Conservation (phyloP, 345 rosid species). For the Linum tenue region DNA sequence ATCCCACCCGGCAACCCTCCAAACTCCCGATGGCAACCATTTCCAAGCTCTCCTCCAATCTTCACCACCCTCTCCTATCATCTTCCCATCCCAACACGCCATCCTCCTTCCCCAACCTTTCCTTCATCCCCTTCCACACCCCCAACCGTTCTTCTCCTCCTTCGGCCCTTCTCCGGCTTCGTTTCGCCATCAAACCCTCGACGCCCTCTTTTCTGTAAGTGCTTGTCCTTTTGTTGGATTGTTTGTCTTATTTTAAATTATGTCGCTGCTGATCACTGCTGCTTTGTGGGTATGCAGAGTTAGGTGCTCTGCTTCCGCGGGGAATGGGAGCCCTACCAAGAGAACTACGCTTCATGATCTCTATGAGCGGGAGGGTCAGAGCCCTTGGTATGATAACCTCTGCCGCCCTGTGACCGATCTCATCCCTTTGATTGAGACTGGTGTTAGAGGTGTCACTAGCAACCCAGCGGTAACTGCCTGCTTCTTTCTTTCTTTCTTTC, state of each 20-base stretch:
- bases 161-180: not conserved
- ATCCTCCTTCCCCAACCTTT: slow-evolving; percentile 23
- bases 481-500: not conserved
- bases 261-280: not conserved
- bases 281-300: slow-evolving; percentile 32
- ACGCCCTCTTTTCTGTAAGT: slow-evolving; percentile 51
- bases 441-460: slow-evolving; percentile 99
- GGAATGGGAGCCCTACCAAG: slow-evolving; percentile 47
- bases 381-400: slow-evolving; percentile 99
- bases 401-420: slow-evolving; percentile 93
- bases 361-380: slow-evolving; percentile 84
- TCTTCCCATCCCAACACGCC: slow-evolving; percentile 18
- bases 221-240: not conserved
- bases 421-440: slow-evolving; percentile 71
- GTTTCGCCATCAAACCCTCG: slow-evolving; percentile 22
- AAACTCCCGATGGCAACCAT: slow-evolving; percentile 53
- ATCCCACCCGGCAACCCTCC: not conserved
- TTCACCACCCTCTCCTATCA: slow-evolving; percentile 4
- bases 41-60: slow-evolving; percentile 50
- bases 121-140: slow-evolving; percentile 25
- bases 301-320: slow-evolving; percentile 52
- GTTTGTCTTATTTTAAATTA: not conserved
- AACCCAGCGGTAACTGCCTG: slow-evolving; percentile 73
- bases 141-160: slow-evolving; percentile 31
- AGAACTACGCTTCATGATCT: slow-evolving; percentile 85